Conservation (phyloP, 441 rosid species). For the Sinapis alba region DNA sequence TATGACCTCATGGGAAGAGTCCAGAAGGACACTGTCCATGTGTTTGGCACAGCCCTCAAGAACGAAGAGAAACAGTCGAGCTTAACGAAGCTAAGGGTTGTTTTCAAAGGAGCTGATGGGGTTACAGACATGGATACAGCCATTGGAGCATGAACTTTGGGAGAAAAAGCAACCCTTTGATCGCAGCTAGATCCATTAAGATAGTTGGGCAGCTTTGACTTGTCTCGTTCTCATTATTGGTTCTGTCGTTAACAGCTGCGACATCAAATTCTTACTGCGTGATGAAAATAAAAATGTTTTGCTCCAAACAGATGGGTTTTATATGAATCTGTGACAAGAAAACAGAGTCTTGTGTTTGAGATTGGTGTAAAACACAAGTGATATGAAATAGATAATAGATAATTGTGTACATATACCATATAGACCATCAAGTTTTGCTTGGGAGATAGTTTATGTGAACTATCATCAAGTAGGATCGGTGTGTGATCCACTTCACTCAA, state of each 20-base stretch:
- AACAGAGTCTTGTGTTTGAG: background rate
- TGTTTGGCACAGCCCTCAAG: conserved; percentile 57
- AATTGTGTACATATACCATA: background rate
- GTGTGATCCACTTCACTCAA: conserved; percentile 33
- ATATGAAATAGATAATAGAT: conserved; percentile 4
- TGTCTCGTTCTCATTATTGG: conserved; percentile 22
- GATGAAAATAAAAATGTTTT: background rate
- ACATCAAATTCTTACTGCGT: conserved; percentile 15
- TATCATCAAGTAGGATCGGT: conserved; percentile 11
- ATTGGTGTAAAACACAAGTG: background rate
- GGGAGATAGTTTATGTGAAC: background rate
- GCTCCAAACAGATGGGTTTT: conserved; percentile 10
- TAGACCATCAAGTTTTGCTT: conserved; percentile 16
- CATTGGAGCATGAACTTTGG: conserved; percentile 60
- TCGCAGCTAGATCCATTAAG: conserved; percentile 18
- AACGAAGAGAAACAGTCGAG: conserved; percentile 60
- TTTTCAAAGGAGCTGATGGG: conserved; percentile 72
- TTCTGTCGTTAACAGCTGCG: conserved; percentile 15
- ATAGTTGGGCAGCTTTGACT: conserved; percentile 15
- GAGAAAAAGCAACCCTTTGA: background rate
- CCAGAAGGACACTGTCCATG: conserved; percentile 60
- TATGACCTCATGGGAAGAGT: conserved; percentile 81
- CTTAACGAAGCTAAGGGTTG: conserved; percentile 59
- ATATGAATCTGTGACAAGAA: conserved; percentile 16
- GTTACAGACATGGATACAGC: conserved; percentile 80